phyloP scores from a whole-genome alignment of 768 basidiomycete genomes.

The Saitozyma sp. region DNA sequence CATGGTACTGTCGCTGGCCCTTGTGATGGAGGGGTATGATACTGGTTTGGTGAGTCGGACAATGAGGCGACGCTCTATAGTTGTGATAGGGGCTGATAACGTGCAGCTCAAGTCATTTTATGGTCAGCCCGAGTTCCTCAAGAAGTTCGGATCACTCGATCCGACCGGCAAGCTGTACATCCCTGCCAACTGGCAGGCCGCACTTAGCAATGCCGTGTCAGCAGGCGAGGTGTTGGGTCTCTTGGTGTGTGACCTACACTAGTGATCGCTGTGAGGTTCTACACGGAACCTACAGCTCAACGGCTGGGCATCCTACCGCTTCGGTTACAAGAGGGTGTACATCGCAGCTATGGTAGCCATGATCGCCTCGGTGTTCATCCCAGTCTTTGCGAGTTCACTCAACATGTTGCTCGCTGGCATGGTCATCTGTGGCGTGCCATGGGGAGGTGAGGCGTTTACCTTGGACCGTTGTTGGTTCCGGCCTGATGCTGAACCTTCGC shows the following conservation, averaged over 20 bases:
- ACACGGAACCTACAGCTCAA: too few species aligned
- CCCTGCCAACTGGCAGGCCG: slow-evolving; percentile 21
- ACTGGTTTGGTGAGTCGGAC: slow-evolving; percentile 12
- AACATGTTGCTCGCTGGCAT: slow-evolving; percentile 24
- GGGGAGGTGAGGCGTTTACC: slow-evolving; percentile 28
- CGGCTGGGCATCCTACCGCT: slow-evolving; percentile 17
- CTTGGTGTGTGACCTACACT: too few species aligned
- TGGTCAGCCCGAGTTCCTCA: slow-evolving; percentile 27
- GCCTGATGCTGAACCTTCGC: neutral
- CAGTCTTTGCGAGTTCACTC: slow-evolving; percentile 24
- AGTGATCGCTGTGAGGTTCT: too few species aligned
- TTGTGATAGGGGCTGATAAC: neutral
- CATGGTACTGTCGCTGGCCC: slow-evolving; percentile 13
- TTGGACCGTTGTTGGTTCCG: neutral
- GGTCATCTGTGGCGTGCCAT: slow-evolving; percentile 20
- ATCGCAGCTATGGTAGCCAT: slow-evolving; percentile 17
- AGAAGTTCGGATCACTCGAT: slow-evolving; percentile 14
- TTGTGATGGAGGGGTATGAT: slow-evolving; percentile 41
- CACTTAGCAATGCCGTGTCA: slow-evolving; percentile 16
- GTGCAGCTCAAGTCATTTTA: slow-evolving; percentile 16
- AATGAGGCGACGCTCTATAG: too few species aligned
- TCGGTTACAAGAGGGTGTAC: slow-evolving; percentile 16
- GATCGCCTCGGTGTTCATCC: slow-evolving; percentile 24
- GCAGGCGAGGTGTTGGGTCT: slow-evolving; percentile 26
- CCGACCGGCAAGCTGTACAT: slow-evolving; percentile 20